Evolutionary conservation across 129 eudicot species (phyloP).

Genomic region (Oenanthe sinensis): DNA sequence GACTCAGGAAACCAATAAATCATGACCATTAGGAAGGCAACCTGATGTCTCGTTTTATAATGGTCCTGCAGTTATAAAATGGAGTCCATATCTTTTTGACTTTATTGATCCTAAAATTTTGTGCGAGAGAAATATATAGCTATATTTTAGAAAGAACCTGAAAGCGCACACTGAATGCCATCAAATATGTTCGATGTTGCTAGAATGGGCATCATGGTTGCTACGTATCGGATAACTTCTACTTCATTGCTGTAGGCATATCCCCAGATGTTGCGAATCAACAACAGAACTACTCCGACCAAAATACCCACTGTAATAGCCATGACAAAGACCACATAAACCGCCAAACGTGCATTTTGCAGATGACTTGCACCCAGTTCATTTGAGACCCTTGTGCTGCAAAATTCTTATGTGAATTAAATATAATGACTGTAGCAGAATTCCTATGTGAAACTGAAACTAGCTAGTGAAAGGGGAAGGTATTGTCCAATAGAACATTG

Average conservation of each 20-base stretch:
- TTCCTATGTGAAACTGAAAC: background rate
- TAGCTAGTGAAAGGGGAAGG: background rate
- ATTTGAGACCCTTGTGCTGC: constrained; percentile 80
- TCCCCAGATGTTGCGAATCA: constrained; percentile 63
- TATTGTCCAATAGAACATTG: background rate
- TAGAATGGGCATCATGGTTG: constrained; percentile 59
- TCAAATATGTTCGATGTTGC: constrained; percentile 57
- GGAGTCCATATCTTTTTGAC: background rate
- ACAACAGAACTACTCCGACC: constrained; percentile 38
- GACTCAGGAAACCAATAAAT: background rate
- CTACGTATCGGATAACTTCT: constrained; percentile 66
- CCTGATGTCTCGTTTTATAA: background rate
- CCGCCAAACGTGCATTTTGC: constrained; percentile 49
- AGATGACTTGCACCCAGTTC: constrained; percentile 88
- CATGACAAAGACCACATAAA: constrained; percentile 41
- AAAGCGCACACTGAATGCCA: constrained; percentile 63
- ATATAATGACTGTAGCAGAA: background rate
- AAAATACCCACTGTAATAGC: constrained; percentile 41
- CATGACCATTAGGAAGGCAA: background rate
- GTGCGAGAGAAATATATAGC: background rate
- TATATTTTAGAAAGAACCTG: constrained; percentile 29
- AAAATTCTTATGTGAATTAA: background rate
- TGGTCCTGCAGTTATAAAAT: background rate
- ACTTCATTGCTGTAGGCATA: constrained; percentile 62
- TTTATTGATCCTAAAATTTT: background rate